Evolutionary conservation across 768 basidiomycete genomes (phyloP).

Genomic region (Psilocybe cyanescens): DNA sequence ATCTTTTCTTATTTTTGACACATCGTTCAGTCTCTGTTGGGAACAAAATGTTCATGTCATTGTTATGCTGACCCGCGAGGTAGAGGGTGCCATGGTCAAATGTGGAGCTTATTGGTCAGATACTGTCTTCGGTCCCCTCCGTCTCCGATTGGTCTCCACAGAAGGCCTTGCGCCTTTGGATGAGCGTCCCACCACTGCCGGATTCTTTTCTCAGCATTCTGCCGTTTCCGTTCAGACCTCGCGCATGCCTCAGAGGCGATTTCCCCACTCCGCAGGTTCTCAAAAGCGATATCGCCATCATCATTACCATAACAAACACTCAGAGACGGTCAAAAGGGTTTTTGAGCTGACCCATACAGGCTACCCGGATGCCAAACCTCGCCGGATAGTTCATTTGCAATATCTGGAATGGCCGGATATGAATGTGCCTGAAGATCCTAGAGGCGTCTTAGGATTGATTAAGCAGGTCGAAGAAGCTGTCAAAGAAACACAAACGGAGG

Average conservation of each 20-base stretch:
- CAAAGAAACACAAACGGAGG: constrained; percentile 31
- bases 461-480: constrained; percentile 63
- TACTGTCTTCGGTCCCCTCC: constrained; percentile 70
- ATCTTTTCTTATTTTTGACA: not conserved
- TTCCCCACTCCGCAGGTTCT: constrained; percentile 20
- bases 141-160: constrained; percentile 51
- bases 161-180: constrained; percentile 32
- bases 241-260: constrained; percentile 7
- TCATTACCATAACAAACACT: constrained; percentile 26
- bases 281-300: constrained; percentile 22
- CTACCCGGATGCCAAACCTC: constrained; percentile 60
- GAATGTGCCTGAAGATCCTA: constrained; percentile 88
- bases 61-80: constrained; percentile 94
- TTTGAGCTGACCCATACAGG: constrained; percentile 70
- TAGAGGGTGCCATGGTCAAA: constrained; percentile 87
- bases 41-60: constrained; percentile 95
- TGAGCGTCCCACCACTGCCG: constrained; percentile 25
- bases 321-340: constrained; percentile 53
- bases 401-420: constrained; percentile 97
- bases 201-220: constrained; percentile 39
- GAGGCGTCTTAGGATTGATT: constrained; percentile 74
- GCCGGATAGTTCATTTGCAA: constrained; percentile 86
- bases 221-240: constrained; percentile 10
- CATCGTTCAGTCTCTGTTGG: constrained; percentile 71
- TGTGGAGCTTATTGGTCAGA: constrained; percentile 91